phyloP scores from a whole-genome alignment of 2,329 filamentous ascomycete species.

The Beauveria brongniartii region DNA sequence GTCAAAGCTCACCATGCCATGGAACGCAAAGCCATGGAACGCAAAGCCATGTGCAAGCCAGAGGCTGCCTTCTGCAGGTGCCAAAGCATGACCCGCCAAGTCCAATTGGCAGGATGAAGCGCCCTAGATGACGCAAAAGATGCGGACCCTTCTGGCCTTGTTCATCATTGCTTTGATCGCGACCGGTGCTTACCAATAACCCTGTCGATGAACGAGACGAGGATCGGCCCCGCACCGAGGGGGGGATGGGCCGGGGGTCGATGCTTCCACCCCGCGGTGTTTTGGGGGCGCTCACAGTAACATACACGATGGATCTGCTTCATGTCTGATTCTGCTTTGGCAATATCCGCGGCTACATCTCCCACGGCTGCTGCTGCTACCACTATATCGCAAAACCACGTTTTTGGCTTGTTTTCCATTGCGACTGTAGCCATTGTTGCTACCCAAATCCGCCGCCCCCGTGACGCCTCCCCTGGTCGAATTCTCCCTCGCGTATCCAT shows the following conservation, averaged over 20 bases:
- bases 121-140: background rate
- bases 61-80: background rate
- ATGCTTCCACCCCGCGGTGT: background rate
- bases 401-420: background rate
- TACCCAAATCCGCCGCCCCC: too few species aligned
- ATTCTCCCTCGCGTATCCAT: too few species aligned
- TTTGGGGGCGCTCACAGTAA: background rate
- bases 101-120: constrained; percentile 1
- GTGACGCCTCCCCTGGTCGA: too few species aligned
- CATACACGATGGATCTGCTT: background rate
- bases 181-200: background rate
- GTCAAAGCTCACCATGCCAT: too few species aligned
- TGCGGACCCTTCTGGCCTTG: background rate
- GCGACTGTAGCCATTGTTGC: background rate
- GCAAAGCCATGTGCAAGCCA: too few species aligned
- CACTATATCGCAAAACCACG: background rate
- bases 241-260: background rate
- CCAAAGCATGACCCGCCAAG: background rate
- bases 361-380: background rate
- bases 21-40: too few species aligned
- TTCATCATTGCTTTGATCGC: background rate
- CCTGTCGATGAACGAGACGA: background rate
- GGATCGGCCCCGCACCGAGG: background rate
- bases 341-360: background rate
- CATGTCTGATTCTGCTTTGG: background rate